A percentile compares a stretch with the other conserved stretches of the same genome.
Evolutionary conservation across 2,329 filamentous ascomycete genomes (phyloP).

Genomic region (Trichoderma semiorbis): DNA sequence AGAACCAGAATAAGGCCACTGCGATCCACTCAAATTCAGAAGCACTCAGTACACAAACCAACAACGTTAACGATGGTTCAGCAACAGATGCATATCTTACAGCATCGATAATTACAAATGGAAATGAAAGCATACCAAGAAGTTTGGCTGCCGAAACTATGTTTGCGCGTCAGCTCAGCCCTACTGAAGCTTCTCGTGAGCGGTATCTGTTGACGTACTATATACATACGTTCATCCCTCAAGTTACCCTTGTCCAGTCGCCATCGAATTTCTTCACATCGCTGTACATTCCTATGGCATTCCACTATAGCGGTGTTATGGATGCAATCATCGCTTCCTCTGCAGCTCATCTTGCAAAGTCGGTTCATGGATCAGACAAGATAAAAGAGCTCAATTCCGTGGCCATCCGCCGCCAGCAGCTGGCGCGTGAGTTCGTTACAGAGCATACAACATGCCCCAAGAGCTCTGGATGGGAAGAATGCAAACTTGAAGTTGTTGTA

Average conservation of each 20-base stretch:
- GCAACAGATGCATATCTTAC: not conserved
- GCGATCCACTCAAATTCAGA: not conserved
- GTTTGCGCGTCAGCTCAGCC: not conserved
- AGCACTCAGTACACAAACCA: not conserved
- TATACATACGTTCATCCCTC: not conserved
- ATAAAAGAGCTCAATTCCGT: not conserved
- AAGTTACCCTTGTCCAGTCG: not conserved
- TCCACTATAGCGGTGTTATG: not conserved
- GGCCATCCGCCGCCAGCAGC: not conserved
- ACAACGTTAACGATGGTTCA: not conserved
- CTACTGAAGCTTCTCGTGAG: not conserved
- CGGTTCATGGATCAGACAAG: not conserved
- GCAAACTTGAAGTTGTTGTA: not conserved
- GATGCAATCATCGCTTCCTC: not conserved
- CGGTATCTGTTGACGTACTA: not conserved
- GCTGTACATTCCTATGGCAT: not conserved
- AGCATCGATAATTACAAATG: not conserved
- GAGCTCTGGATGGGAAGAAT: not conserved
- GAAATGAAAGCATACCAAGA: not conserved
- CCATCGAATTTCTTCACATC: not conserved
- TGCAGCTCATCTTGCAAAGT: not conserved
- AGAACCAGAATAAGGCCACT: not conserved
- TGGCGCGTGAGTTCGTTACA: not conserved
- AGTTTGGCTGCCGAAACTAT: not conserved
- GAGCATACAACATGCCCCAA: not conserved